Percentiles rank a stretch among this genome's conserved stretches.
These are phyloP conservation scores for Artemisia annua DNA, from an alignment of 129 eudicot species.

Conservation along the genomic window DNA sequence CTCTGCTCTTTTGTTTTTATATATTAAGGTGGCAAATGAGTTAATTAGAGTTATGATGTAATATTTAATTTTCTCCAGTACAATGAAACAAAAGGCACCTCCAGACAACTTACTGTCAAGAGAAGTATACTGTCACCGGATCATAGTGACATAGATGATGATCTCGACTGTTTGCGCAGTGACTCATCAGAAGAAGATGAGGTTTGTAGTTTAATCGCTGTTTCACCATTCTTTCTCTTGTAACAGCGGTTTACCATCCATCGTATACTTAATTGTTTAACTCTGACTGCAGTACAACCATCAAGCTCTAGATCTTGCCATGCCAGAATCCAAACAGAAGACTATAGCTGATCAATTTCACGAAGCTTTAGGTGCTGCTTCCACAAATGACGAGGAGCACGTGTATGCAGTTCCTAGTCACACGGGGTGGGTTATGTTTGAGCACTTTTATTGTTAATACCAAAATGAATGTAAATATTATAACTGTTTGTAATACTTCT, in stretches of 20 bases:
- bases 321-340: conserved; percentile 37
- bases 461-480: neutral
- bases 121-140: conserved; percentile 35
- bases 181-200: conserved; percentile 55
- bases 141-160: conserved; percentile 38
- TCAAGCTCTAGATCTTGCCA: conserved; percentile 33
- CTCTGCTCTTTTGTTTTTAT: conserved; percentile 7
- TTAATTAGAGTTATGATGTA: neutral
- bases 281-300: conserved; percentile 37
- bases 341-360: conserved; percentile 80
- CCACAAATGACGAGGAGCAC: too few species aligned
- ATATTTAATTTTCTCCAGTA: conserved; percentile 30
- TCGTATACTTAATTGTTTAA: neutral
- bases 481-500: conserved; percentile 6
- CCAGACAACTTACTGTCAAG: conserved; percentile 14
- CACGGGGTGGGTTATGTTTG: conserved; percentile 42
- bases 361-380: neutral
- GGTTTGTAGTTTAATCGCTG: conserved; percentile 39
- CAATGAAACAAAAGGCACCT: conserved; percentile 32
- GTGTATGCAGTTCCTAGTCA: too few species aligned
- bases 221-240: conserved; percentile 11
- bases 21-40: neutral
- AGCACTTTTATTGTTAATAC: neutral
- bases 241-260: neutral
- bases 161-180: conserved; percentile 45